Base-by-base conservation (phyloP, 1,284 basidiomycete species). In the Kwoniella shivajii region DNA sequence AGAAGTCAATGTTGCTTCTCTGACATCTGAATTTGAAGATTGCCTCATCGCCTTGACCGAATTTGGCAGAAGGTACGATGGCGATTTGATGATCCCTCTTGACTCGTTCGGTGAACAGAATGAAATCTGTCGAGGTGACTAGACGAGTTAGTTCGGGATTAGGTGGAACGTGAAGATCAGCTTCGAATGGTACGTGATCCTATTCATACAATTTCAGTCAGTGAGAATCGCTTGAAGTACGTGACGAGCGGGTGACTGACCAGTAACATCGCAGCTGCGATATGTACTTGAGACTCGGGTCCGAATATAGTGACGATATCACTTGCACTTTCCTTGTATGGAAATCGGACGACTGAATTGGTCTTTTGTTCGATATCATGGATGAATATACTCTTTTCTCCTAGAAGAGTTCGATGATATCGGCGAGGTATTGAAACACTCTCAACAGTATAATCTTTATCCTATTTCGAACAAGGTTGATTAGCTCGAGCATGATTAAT, bases 101-200 rank as follows among this genome's bases (percentile, higher is more conserved):
- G 76, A 97, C 84, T 59, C 88, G 86, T 67, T 98, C 93, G 16
- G 72, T 68, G 64, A 98, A 87, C 24, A 85, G 83, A 44, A 82
- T 81, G 75, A 95, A 98, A 47, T 97, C 93, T 20, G 86, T 79
- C 6, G 88, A 88, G 26, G 84, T 78, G 69, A 88, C 86, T 31
- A 95, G 80, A 27, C 85, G 82, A 2, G 86, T 84, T 11, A 98
- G 81, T 57, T 95, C 92, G 6, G 84, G 78, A 67, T 86, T 88
- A 16, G 89, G 87, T 9, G 94, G 92, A 20, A 97, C 86, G 46
- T 89, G 85, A 84, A 95, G 89, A 71, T 97, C 93, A 22, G 93
- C 93, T 75, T 98, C 95, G 72, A 97, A 96, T 0, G 95, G 95
- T 54, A 99, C 92, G 71, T 96, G 92, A 72, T 96, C 91, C 90